Percentiles rank a stretch among this genome's conserved stretches.
Conservation (phyloP, 371 early-diverging fungal species). For the Lichtheimia corymbifera region DNA sequence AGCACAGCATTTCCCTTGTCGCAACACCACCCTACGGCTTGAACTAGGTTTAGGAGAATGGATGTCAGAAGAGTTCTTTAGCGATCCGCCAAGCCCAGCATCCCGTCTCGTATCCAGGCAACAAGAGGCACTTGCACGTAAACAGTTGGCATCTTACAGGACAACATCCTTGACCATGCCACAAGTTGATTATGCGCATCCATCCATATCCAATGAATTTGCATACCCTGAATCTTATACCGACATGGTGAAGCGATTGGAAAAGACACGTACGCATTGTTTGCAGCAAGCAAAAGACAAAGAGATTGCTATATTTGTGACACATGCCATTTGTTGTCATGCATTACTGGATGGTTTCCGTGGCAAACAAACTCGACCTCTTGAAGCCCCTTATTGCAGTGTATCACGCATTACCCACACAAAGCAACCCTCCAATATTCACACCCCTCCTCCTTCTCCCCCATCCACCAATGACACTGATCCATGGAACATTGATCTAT, state of each 20-base stretch:
- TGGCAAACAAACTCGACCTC: slow-evolving; percentile 31
- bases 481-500: slow-evolving; percentile 22
- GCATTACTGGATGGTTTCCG: slow-evolving; percentile 44
- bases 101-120: slow-evolving; percentile 26
- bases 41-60: slow-evolving; percentile 49
- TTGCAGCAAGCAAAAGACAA: slow-evolving; percentile 12
- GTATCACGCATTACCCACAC: slow-evolving; percentile 24
- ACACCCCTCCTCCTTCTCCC: slow-evolving; percentile 1
- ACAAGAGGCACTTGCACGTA: slow-evolving; percentile 37
- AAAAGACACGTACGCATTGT: slow-evolving; percentile 24
- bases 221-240: slow-evolving; percentile 36
- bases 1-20: slow-evolving; percentile 20
- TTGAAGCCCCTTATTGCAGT: slow-evolving; percentile 35
- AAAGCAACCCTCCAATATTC: not conserved
- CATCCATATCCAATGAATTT: slow-evolving; percentile 18
- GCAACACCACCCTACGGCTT: slow-evolving; percentile 26
- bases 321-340: slow-evolving; percentile 47
- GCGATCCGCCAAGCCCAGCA: slow-evolving; percentile 35
- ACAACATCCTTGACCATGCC: not conserved
- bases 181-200: slow-evolving; percentile 33
- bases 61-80: slow-evolving; percentile 46
- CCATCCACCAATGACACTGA: slow-evolving; percentile 11
- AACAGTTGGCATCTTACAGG: slow-evolving; percentile 17
- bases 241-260: slow-evolving; percentile 33
- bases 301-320: slow-evolving; percentile 25